Conservation (phyloP, 768 basidiomycete genomes). For the Tephrocybe rancida region DNA sequence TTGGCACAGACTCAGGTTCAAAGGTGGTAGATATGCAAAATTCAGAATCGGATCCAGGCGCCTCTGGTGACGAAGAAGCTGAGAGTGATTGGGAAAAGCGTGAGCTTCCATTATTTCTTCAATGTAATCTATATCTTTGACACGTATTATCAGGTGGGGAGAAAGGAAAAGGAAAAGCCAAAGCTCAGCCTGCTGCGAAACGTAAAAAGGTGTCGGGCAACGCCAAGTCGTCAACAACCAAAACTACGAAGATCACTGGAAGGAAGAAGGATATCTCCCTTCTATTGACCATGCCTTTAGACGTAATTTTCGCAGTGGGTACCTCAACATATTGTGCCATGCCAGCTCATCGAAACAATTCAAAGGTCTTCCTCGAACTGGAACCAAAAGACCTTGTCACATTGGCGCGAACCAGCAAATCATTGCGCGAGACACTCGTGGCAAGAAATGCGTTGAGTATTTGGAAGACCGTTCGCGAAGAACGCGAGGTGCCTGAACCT, state of each 20-base stretch:
- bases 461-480: slow-evolving; percentile 26
- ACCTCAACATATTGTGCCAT: background rate
- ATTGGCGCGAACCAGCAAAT: slow-evolving; percentile 23
- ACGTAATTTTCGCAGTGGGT: slow-evolving; percentile 27
- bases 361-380: slow-evolving; percentile 26
- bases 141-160: background rate
- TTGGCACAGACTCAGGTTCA: too few species aligned
- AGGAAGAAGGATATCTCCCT: slow-evolving; percentile 2
- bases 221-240: background rate
- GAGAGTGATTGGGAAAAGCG: background rate
- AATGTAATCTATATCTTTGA: background rate
- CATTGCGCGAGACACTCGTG: slow-evolving; percentile 22
- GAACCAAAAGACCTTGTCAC: slow-evolving; percentile 24
- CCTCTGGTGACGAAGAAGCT: too few species aligned
- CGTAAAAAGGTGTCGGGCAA: background rate
- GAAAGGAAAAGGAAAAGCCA: background rate
- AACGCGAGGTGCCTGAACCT: slow-evolving; percentile 19
- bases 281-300: slow-evolving; percentile 25
- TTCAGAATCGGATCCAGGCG: too few species aligned
- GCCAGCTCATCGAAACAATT: background rate
- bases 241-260: background rate
- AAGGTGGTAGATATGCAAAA: too few species aligned
- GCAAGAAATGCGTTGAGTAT: slow-evolving; percentile 16
- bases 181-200: background rate
- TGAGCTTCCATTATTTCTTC: background rate